Base-by-base conservation (phyloP, 805 yeast genomes). In the Yamadazyma nakazawae region DNA sequence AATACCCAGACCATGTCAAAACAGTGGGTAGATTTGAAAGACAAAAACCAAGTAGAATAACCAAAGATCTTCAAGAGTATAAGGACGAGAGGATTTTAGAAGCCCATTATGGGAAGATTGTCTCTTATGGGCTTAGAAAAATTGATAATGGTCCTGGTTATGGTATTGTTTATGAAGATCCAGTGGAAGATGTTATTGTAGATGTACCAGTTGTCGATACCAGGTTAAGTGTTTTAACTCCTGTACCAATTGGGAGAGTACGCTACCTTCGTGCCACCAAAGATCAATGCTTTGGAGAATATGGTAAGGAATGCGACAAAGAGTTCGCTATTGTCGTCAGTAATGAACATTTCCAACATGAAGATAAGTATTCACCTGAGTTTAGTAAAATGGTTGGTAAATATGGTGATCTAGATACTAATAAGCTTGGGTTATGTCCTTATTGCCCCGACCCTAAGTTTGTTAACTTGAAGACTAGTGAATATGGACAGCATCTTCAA, bases 341-440 rank as follows among this genome's bases (percentile, higher is more conserved):
- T 17, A 45, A 45, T 21, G 34, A 17, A n/a, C 41, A 35, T 16
- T 45, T 45, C 37, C 13, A 14, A 17, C 11, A 21, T 10, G 40
- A 39, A 10, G 47, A 45, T 17, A 30, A 17, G 25, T 45, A 45
- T 16, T 39, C 47, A 13, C 43, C 43, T 6, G 47, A 45, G 26
- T 45, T 45, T 14, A 38, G 34, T 14, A 13, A 12, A n/a, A 14
- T 45, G 21, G 13, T 24, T n/a, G 38, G 34, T 10, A n/a, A 21
- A 9, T 10, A 43, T 16, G 25, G 24, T 2, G 25, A 11, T 14
- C 6, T 40, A 17, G 31, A 34, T 18, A 21, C 24, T 2, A 31
- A 45, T 16, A 45, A 40, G 25, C 26, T 21, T 6, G 47, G 47
- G 3, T 26, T 45, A n/a, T 45, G 47, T 35, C 47, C 47, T 2